Percentiles rank a stretch among this genome's conserved stretches.
phyloP scores from a whole-genome alignment of 2,329 filamentous ascomycete species.

The Ascochyta viciae-villosae region DNA sequence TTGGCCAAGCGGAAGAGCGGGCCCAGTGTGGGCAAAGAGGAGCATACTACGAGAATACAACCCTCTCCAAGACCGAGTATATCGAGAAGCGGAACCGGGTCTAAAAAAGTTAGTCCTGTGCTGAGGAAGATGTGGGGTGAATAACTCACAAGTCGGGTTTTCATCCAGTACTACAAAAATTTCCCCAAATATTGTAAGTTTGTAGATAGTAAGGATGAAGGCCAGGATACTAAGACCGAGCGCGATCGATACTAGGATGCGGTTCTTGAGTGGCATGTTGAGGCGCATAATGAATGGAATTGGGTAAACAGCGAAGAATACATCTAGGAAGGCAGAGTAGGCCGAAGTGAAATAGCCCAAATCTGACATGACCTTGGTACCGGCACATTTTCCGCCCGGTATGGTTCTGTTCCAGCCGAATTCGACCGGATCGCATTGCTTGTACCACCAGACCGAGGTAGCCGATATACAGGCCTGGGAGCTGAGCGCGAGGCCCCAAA shows the following conservation, averaged over 20 bases:
- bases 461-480: slow-evolving; percentile 6
- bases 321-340: slow-evolving; percentile 13
- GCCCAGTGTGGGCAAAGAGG: slow-evolving; percentile 10
- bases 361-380: slow-evolving; percentile 11
- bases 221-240: slow-evolving; percentile 9
- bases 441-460: slow-evolving; percentile 11
- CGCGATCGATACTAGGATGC: slow-evolving; percentile 11
- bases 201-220: slow-evolving; percentile 11
- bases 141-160: slow-evolving; percentile 6
- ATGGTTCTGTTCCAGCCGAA: slow-evolving; percentile 8
- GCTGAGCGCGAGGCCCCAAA: slow-evolving; percentile 8
- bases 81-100: slow-evolving; percentile 7
- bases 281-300: slow-evolving; percentile 9
- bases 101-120: slow-evolving; percentile 8
- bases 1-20: slow-evolving; percentile 9
- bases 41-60: slow-evolving; percentile 13
- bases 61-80: slow-evolving; percentile 12
- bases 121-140: slow-evolving; percentile 4
- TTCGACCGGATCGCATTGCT: slow-evolving; percentile 8
- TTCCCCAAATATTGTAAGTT: slow-evolving; percentile 9
- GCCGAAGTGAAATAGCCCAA: slow-evolving; percentile 9
- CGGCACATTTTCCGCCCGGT: slow-evolving; percentile 7
- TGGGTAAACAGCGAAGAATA: slow-evolving; percentile 7
- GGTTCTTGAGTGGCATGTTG: slow-evolving; percentile 11
- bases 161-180: slow-evolving; percentile 8